These are phyloP conservation scores for Chamaecyparis obtusa DNA, from an alignment of 75 land plant species.

Conservation along the genomic window DNA sequence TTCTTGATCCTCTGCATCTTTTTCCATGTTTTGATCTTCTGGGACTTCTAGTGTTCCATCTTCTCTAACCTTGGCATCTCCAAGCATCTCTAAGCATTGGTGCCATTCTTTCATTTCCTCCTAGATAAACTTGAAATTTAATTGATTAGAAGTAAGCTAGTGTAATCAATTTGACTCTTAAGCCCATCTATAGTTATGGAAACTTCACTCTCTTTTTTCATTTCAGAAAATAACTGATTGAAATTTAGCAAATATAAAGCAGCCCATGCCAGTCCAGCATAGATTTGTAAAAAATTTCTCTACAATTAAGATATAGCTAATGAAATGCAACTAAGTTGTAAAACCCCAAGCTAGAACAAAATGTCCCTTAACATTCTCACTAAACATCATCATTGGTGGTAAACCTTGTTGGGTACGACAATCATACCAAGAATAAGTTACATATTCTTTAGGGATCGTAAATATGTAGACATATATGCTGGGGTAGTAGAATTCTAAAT, in stretches of 20 bases:
- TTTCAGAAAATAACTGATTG: background rate
- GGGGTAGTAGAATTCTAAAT: background rate
- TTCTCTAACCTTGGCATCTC: constrained; percentile 87
- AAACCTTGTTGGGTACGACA: background rate
- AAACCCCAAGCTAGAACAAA: background rate
- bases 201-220: background rate
- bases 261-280: background rate
- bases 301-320: background rate
- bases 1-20: constrained; percentile 83
- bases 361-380: background rate
- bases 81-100: constrained; percentile 87
- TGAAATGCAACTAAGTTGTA: background rate
- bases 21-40: constrained; percentile 70
- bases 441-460: background rate
- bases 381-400: background rate
- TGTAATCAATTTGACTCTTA: background rate
- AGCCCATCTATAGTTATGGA: background rate
- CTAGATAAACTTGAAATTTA: constrained; percentile 26
- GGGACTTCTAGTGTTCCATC: constrained; percentile 58
- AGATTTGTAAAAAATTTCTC: background rate
- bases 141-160: background rate
- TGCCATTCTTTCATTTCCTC: constrained; percentile 99
- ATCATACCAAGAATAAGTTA: background rate
- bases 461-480: too few relatives aligned
- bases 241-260: background rate